phyloP scores from a whole-genome alignment of 192 early-diverging fungal species.

The Coemansia sp. region DNA sequence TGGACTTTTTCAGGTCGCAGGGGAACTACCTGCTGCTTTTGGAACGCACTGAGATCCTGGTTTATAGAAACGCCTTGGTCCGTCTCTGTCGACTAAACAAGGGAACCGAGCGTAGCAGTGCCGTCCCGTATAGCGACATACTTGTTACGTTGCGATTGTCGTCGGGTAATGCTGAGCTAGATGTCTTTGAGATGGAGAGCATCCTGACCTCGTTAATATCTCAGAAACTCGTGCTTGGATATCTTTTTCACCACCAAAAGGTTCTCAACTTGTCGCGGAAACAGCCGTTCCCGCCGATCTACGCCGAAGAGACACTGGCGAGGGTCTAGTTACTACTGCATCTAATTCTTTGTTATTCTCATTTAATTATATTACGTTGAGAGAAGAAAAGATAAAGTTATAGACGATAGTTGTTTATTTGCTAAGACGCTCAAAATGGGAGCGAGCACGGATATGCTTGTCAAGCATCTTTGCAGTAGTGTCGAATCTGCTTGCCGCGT shows the following conservation, averaged over 20 bases:
- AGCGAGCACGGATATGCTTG: conserved; percentile 54
- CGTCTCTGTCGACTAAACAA: conserved; percentile 8
- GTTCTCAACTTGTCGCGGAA: conserved; percentile 37
- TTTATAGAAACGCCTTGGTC: conserved; percentile 36
- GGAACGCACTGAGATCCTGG: conserved; percentile 47
- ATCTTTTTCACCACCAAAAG: conserved; percentile 49
- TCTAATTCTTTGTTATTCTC: not conserved
- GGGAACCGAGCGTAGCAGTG: conserved; percentile 5
- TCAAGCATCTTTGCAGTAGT: conserved; percentile 51
- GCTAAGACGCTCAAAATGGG: conserved; percentile 20
- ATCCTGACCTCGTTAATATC: conserved; percentile 45
- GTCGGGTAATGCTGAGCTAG: conserved; percentile 34
- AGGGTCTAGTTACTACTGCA: not conserved
- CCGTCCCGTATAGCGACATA: conserved; percentile 34
- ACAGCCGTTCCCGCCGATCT: conserved; percentile 33
- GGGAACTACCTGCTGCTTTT: conserved; percentile 45
- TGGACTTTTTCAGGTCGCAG: conserved; percentile 50
- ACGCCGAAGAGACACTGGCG: conserved; percentile 1
- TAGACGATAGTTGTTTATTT: not conserved
- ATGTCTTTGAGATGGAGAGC: conserved; percentile 45
- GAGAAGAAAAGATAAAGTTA: not conserved
- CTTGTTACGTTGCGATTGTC: conserved; percentile 31
- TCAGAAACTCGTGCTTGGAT: conserved; percentile 42
- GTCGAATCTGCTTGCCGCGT: conserved; percentile 25
- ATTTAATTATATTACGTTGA: not conserved